Conservation (phyloP, 148 eudicot species). For the Salicornia ramosissima region DNA sequence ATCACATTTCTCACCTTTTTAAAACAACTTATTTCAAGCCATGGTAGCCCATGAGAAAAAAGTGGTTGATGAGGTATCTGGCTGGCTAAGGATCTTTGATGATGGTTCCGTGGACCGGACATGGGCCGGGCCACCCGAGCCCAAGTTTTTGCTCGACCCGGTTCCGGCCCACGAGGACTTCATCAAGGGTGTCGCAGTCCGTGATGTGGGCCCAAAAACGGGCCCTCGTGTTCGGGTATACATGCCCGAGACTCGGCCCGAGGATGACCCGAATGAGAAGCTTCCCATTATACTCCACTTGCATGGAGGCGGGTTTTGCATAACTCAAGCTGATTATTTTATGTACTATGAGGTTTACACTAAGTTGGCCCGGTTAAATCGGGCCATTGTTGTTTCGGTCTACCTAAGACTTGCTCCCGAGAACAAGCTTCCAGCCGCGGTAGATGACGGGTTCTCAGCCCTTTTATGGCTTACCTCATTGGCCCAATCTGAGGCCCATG, state of each 20-base stretch:
- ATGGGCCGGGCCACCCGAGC: slow-evolving; percentile 63
- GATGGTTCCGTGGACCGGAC: slow-evolving; percentile 84
- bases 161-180: slow-evolving; percentile 53
- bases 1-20: too few species aligned
- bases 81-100: slow-evolving; percentile 67
- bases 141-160: slow-evolving; percentile 58
- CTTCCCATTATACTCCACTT: slow-evolving; percentile 67
- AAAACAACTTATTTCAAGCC: not conserved
- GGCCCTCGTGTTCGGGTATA: slow-evolving; percentile 53
- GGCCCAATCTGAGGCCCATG: slow-evolving; percentile 25
- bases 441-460: slow-evolving; percentile 51
- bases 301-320: slow-evolving; percentile 85
- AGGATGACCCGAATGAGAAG: slow-evolving; percentile 23
- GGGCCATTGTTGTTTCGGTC: slow-evolving; percentile 46
- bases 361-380: slow-evolving; percentile 37
- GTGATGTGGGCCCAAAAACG: slow-evolving; percentile 31
- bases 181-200: slow-evolving; percentile 53
- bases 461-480: slow-evolving; percentile 55
- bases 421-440: slow-evolving; percentile 69
- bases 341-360: slow-evolving; percentile 68
- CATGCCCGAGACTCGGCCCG: slow-evolving; percentile 39
- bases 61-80: slow-evolving; percentile 60
- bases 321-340: slow-evolving; percentile 61
- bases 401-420: slow-evolving; percentile 68
- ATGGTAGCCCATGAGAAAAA: slow-evolving; percentile 31